phyloP scores from a whole-genome alignment of 2,329 filamentous ascomycete species.

The Fusarium continuum region DNA sequence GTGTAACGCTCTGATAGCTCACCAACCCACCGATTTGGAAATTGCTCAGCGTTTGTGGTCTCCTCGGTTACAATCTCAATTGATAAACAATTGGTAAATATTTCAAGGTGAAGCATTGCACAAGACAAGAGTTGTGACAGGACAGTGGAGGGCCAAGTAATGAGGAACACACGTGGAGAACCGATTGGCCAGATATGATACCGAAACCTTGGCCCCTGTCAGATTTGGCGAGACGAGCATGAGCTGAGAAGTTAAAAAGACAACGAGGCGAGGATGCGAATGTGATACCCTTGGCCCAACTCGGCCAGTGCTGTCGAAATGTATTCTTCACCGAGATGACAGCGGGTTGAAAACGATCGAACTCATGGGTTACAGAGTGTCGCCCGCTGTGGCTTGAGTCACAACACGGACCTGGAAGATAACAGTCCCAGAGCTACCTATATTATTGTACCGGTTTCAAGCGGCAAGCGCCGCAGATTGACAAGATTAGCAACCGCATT shows the following conservation, averaged over 20 bases:
- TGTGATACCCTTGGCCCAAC: constrained; percentile 16
- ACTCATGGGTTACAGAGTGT: neutral
- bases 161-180: constrained; percentile 34
- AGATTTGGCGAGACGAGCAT: constrained; percentile 15
- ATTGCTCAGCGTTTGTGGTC: neutral
- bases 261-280: constrained; percentile 8
- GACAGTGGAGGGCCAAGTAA: neutral
- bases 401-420: neutral
- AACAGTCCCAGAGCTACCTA: constrained; percentile 1
- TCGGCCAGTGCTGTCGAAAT: constrained; percentile 13
- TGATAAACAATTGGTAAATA: constrained; percentile 4
- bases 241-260: constrained; percentile 10
- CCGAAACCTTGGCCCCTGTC: constrained; percentile 22
- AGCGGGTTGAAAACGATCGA: neutral
- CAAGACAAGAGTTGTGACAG: constrained; percentile 9
- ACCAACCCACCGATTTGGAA: constrained; percentile 9
- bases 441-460: constrained; percentile 27
- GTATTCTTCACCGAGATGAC: constrained; percentile 20
- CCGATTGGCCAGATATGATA: constrained; percentile 26
- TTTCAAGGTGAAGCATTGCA: constrained; percentile 1
- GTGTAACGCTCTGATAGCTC: constrained; percentile 12
- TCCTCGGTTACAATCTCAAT: neutral
- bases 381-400: neutral
- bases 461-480: constrained; percentile 29
- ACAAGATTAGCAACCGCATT: constrained; percentile 27